Percentiles rank a stretch among this genome's conserved stretches.
phyloP scores from a whole-genome alignment of 768 basidiomycete species.

The Calocybe gangraenosa region DNA sequence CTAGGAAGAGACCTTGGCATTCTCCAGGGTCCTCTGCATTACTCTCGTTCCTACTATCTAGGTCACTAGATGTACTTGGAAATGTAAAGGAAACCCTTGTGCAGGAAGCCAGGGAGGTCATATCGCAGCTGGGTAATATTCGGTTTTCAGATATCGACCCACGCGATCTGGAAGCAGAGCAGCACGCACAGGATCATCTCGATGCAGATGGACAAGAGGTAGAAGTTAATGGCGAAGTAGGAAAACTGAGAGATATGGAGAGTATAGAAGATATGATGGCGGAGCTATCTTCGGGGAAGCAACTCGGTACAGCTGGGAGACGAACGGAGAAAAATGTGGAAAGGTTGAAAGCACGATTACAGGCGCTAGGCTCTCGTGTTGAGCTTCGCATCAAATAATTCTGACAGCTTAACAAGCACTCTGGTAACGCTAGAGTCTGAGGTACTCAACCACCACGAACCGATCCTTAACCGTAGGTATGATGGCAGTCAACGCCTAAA shows the following conservation, averaged over 20 bases:
- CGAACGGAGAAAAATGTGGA: slow-evolving; percentile 38
- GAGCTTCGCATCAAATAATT: slow-evolving; percentile 25
- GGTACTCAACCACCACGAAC: too few relatives aligned
- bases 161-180: slow-evolving; percentile 71
- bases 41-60: slow-evolving; percentile 47
- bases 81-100: slow-evolving; percentile 21
- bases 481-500: too few relatives aligned
- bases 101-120: slow-evolving; percentile 49
- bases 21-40: slow-evolving; percentile 73
- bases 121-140: slow-evolving; percentile 50
- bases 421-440: too few relatives aligned
- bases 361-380: slow-evolving; percentile 25
- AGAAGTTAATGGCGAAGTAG: slow-evolving; percentile 37
- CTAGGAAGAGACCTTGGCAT: slow-evolving; percentile 74
- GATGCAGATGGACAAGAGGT: slow-evolving; percentile 33
- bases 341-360: slow-evolving; percentile 32
- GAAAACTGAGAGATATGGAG: slow-evolving; percentile 48
- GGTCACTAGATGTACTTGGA: not conserved
- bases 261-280: slow-evolving; percentile 53
- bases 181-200: slow-evolving; percentile 68
- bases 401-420: too few relatives aligned
- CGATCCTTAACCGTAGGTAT: too few relatives aligned
- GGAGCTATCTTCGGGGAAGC: slow-evolving; percentile 30
- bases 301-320: slow-evolving; percentile 16
- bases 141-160: slow-evolving; percentile 72